These are phyloP conservation scores for Diaporthe ilicicola DNA, from an alignment of 2,329 filamentous ascomycete species.

Conservation along the genomic window DNA sequence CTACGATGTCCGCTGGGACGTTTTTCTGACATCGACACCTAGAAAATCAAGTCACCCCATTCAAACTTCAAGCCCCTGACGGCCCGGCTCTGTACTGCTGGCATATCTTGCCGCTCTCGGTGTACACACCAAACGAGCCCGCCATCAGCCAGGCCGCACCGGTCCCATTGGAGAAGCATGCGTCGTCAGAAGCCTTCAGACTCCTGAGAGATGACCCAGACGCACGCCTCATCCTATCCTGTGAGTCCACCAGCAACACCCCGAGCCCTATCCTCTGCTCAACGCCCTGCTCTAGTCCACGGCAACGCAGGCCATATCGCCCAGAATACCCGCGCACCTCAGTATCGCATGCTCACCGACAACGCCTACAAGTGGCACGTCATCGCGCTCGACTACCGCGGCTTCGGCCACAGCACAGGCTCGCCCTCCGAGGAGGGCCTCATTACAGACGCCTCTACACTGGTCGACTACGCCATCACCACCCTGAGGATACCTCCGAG, in stretches of 20 bases:
- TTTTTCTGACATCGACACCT: neutral
- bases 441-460: constrained; percentile 78
- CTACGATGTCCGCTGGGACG: neutral
- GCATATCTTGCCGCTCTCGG: constrained; percentile 84
- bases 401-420: constrained; percentile 85
- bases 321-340: constrained; percentile 77
- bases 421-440: constrained; percentile 81
- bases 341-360: constrained; percentile 79
- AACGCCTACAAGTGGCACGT: constrained; percentile 77
- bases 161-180: constrained; percentile 54
- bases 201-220: constrained; percentile 70
- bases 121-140: constrained; percentile 77
- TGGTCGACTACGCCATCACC: constrained; percentile 76
- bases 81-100: constrained; percentile 84
- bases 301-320: constrained; percentile 85
- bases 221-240: constrained; percentile 70
- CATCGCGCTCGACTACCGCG: constrained; percentile 90
- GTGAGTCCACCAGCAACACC: constrained; percentile 50
- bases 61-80: constrained; percentile 78
- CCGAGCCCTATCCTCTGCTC: constrained; percentile 22
- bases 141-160: constrained; percentile 50
- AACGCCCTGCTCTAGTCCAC: constrained; percentile 20
- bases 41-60: constrained; percentile 91
- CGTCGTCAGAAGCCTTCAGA: constrained; percentile 64
- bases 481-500: constrained; percentile 70